These are phyloP conservation scores for Populus alba DNA, from an alignment of 345 rosid genomes.

Conservation along the genomic window DNA sequence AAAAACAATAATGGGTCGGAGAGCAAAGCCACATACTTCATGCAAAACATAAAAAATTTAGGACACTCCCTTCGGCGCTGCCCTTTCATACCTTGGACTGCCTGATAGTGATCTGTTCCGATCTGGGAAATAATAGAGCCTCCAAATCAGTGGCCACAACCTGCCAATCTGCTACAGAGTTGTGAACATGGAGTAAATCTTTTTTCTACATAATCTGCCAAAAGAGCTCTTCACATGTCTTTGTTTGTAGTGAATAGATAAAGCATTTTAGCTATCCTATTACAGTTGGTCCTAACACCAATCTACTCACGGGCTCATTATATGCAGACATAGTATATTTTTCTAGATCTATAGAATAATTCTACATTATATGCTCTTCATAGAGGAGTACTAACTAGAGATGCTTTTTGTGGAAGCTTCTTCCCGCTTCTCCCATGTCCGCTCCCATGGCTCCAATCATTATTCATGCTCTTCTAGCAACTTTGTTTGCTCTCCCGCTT, in stretches of 20 bases:
- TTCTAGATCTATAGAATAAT: slow-evolving; percentile 7
- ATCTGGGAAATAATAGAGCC: slow-evolving; percentile 6
- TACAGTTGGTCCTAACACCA: slow-evolving; percentile 50
- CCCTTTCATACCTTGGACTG: slow-evolving; percentile 1
- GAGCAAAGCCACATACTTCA: background rate
- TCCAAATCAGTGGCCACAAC: slow-evolving; percentile 20
- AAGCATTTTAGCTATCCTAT: slow-evolving; percentile 20
- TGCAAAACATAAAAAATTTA: slow-evolving; percentile 1
- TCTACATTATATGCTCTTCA: slow-evolving; percentile 9
- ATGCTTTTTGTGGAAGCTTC: slow-evolving; percentile 36
- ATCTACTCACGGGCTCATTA: slow-evolving; percentile 62
- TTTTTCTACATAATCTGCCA: slow-evolving; percentile 32
- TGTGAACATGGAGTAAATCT: background rate
- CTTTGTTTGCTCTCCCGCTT: slow-evolving; percentile 31
- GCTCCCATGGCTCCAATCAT: slow-evolving; percentile 46
- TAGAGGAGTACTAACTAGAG: background rate
- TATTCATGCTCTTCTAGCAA: slow-evolving; percentile 37
- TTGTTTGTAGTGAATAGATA: slow-evolving; percentile 62
- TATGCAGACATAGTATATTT: slow-evolving; percentile 23
- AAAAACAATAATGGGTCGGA: background rate
- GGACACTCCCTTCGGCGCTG: background rate
- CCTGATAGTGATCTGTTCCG: background rate
- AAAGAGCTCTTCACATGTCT: slow-evolving; percentile 73
- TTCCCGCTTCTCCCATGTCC: slow-evolving; percentile 30
- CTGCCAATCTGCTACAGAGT: slow-evolving; percentile 24